Conservation (phyloP, 805 yeast genomes). For the Candida arabinofermentans region DNA sequence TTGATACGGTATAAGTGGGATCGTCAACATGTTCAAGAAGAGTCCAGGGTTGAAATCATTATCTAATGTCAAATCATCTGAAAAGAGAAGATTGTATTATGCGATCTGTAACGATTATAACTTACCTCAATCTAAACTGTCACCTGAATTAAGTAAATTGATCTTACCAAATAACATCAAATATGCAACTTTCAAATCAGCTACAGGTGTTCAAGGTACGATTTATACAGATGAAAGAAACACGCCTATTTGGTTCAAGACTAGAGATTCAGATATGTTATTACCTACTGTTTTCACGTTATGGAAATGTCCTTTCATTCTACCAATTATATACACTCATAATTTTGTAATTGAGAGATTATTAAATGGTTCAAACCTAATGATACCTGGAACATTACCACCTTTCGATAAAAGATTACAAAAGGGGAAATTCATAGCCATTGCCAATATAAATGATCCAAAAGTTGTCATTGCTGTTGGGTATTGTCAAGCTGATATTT, state of each 20-base stretch:
- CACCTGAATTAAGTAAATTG: constrained; percentile 35
- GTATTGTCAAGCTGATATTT: constrained; percentile 45
- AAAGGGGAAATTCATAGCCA: constrained; percentile 63
- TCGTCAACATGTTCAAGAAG: constrained; percentile 46
- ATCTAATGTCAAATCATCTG: constrained; percentile 80
- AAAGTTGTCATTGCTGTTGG: constrained; percentile 72
- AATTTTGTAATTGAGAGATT: constrained; percentile 66
- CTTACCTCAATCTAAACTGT: constrained; percentile 36
- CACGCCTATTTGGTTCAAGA: constrained; percentile 69
- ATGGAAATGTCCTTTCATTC: constrained; percentile 62
- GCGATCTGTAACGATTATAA: constrained; percentile 39
- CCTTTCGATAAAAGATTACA: constrained; percentile 50
- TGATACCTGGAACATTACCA: constrained; percentile 67
- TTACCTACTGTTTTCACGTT: constrained; percentile 73
- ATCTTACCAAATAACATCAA: constrained; percentile 54
- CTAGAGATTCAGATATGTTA: constrained; percentile 45
- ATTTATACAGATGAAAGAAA: constrained; percentile 62
- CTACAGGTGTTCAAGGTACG: constrained; percentile 48
- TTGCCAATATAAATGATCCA: constrained; percentile 60
- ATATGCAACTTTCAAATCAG: constrained; percentile 58
- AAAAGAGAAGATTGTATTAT: constrained; percentile 52
- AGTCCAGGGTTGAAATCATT: constrained; percentile 62
- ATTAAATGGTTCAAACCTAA: constrained; percentile 75
- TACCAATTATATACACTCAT: constrained; percentile 72
- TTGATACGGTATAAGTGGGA: too few relatives aligned